phyloP scores from a whole-genome alignment of 306 rosid genomes.

The Benincasa hispida region DNA sequence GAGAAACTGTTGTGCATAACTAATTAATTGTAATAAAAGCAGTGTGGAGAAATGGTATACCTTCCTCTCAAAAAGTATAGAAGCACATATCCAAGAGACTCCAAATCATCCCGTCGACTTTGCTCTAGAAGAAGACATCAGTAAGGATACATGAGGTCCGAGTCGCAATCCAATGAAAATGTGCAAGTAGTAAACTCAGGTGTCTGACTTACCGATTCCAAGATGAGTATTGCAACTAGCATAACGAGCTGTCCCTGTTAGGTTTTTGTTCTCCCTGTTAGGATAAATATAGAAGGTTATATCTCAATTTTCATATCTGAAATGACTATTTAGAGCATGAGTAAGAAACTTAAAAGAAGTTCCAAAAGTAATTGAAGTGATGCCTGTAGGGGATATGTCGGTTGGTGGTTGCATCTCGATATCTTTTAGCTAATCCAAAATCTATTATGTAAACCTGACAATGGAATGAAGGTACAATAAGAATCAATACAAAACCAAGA shows the following conservation, averaged over 20 bases:
- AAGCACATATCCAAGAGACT: constrained; percentile 93
- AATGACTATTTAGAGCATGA: not conserved
- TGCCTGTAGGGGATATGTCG: constrained; percentile 91
- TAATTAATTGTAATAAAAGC: constrained; percentile 4
- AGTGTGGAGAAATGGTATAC: constrained; percentile 23
- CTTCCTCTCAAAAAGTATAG: constrained; percentile 94
- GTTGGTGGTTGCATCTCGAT: constrained; percentile 68
- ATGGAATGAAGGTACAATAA: not conserved
- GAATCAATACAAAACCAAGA: not conserved
- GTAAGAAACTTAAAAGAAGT: not conserved
- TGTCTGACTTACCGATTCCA: constrained; percentile 67
- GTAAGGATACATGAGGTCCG: not conserved
- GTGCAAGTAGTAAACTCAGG: constrained; percentile 5
- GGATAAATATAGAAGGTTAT: not conserved
- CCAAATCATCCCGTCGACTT: constrained; percentile 98
- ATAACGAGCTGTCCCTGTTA: constrained; percentile 93
- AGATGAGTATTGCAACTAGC: constrained; percentile 99
- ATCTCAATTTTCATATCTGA: not conserved
- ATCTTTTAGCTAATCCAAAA: constrained; percentile 90
- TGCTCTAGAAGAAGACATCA: constrained; percentile 47
- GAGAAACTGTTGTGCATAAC: not conserved
- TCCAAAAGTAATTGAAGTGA: not conserved
- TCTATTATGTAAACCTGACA: constrained; percentile 80
- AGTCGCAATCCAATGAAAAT: not conserved
- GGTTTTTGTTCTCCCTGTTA: constrained; percentile 73